Conservation (phyloP, 2,329 filamentous ascomycete species). For the Fusarium multiceps region DNA sequence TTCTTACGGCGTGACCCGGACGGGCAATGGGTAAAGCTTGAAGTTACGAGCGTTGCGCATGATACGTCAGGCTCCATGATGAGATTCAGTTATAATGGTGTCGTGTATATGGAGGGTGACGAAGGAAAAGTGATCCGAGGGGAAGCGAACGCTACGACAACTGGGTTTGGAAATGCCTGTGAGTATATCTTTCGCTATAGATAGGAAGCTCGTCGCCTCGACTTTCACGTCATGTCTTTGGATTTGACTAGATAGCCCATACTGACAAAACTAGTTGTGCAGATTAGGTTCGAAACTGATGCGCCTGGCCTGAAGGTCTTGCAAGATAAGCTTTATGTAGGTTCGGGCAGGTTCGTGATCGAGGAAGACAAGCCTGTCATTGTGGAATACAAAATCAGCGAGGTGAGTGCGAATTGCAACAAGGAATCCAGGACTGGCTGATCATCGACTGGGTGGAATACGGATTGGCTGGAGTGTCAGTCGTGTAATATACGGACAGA, state of each 20-base stretch:
- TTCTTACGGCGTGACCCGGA: slow-evolving; percentile 54
- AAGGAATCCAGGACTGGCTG: slow-evolving; percentile 11
- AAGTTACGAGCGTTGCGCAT: slow-evolving; percentile 52
- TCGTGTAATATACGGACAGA: neutral
- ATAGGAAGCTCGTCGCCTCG: neutral
- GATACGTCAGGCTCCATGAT: slow-evolving; percentile 49
- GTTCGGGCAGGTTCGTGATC: slow-evolving; percentile 55
- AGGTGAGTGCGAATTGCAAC: slow-evolving; percentile 48
- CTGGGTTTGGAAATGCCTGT: slow-evolving; percentile 55
- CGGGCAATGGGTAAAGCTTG: slow-evolving; percentile 52
- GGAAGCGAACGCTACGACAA: slow-evolving; percentile 52
- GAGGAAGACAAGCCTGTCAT: slow-evolving; percentile 48
- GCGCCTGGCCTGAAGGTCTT: slow-evolving; percentile 50
- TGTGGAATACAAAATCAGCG: slow-evolving; percentile 58
- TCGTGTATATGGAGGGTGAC: slow-evolving; percentile 50
- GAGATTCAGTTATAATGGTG: slow-evolving; percentile 54
- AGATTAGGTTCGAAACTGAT: slow-evolving; percentile 54
- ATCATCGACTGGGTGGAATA: neutral
- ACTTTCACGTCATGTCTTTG: neutral
- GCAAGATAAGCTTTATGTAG: slow-evolving; percentile 55
- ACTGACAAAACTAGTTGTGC: slow-evolving; percentile 48
- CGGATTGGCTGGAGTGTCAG: neutral
- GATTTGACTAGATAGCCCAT: neutral
- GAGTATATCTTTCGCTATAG: slow-evolving; percentile 29
- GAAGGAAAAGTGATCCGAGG: slow-evolving; percentile 51